Percentiles rank a stretch among this genome's conserved stretches.
Evolutionary conservation across 257 asterid species (phyloP).

Genomic region (Nicotiana tabacum): DNA sequence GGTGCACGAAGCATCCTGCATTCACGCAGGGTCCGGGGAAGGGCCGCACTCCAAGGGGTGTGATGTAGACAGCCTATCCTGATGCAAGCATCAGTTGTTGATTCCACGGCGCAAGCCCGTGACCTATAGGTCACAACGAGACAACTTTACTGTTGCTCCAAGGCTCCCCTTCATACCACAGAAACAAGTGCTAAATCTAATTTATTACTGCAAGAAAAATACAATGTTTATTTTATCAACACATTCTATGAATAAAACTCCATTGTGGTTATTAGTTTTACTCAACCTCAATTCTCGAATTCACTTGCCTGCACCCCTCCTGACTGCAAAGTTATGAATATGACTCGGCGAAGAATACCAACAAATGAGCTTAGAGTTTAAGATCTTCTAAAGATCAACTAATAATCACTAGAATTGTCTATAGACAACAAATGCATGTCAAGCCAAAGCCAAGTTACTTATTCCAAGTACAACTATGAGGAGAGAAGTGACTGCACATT

Average conservation of each 20-base stretch:
- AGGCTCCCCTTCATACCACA: not conserved
- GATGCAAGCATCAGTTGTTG: no score
- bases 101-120: no score
- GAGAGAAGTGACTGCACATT: not conserved
- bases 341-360: not conserved
- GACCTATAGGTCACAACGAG: no score
- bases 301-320: not conserved
- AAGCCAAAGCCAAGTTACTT: not conserved
- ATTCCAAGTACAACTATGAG: not conserved
- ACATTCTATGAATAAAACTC: not conserved
- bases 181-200: not conserved
- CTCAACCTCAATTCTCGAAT: not conserved
- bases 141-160: no score
- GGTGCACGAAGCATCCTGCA: no score
- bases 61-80: no score
- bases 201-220: not conserved
- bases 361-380: not conserved
- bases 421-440: not conserved
- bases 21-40: no score
- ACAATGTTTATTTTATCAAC: not conserved
- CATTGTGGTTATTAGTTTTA: not conserved
- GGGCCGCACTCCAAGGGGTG: no score
- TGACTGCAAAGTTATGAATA: not conserved
- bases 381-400: not conserved
- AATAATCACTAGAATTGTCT: not conserved